Evolutionary conservation across 2,329 filamentous ascomycete species (phyloP).

Genomic region (Microdochium paspali): DNA sequence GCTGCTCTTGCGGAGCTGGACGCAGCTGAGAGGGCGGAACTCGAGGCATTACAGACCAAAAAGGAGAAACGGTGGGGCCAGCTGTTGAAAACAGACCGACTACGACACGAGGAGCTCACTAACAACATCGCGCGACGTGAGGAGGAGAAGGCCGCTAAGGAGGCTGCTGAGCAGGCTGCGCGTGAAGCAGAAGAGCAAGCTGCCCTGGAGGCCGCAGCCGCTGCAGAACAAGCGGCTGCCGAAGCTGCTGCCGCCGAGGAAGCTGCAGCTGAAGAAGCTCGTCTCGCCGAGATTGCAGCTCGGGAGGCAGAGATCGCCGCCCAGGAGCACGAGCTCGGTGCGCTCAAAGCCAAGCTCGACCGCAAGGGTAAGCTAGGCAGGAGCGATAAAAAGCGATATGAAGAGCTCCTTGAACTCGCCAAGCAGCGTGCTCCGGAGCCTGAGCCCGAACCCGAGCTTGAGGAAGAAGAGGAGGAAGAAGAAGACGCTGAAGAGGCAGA

Average conservation of each 20-base stretch:
- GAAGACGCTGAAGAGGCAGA: constrained; percentile 11
- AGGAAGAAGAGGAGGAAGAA: background rate
- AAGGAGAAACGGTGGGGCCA: constrained; percentile 37
- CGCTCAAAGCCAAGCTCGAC: background rate
- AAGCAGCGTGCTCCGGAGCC: background rate
- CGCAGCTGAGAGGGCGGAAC: constrained; percentile 23
- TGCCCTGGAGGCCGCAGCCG: constrained; percentile 12
- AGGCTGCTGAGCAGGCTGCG: constrained; percentile 10
- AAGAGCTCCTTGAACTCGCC: background rate
- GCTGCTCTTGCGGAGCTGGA: background rate
- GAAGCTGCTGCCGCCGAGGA: constrained; percentile 12
- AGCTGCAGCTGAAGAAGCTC: constrained; percentile 1
- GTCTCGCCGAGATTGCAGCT: background rate
- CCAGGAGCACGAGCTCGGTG: background rate
- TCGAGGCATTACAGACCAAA: constrained; percentile 33
- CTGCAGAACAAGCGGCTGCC: constrained; percentile 10
- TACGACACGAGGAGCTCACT: constrained; percentile 29
- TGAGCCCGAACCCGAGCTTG: background rate
- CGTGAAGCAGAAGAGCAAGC: constrained; percentile 10
- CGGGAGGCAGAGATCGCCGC: background rate
- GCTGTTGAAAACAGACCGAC: constrained; percentile 33
- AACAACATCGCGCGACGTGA: constrained; percentile 23
- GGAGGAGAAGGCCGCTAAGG: constrained; percentile 26
- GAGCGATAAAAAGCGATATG: background rate
- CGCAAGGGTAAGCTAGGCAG: constrained; percentile 1